These are phyloP conservation scores for Alternaria sp. DNA, from an alignment of 2,329 filamentous ascomycete species.

Conservation along the genomic window DNA sequence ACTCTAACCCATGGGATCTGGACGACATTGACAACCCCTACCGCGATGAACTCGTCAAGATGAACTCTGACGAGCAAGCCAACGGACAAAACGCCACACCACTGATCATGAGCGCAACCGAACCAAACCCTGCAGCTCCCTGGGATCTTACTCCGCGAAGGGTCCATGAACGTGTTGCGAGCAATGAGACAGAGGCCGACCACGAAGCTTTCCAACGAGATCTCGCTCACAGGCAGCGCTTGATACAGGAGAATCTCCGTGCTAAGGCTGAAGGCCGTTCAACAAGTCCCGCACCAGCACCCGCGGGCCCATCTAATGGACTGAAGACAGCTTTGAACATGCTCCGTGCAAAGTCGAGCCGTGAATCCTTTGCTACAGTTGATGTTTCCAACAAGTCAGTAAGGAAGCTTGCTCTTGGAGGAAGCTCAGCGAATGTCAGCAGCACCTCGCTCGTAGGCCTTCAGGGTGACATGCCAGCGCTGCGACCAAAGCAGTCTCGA, in stretches of 20 bases:
- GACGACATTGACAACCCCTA: constrained; percentile 56
- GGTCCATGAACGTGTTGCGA: constrained; percentile 57
- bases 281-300: constrained; percentile 46
- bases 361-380: constrained; percentile 65
- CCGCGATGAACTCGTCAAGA: constrained; percentile 44
- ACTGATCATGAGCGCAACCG: constrained; percentile 16
- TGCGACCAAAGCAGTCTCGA: constrained; percentile 41
- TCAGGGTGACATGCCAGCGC: constrained; percentile 31
- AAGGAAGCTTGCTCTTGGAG: constrained; percentile 66
- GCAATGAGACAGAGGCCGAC: constrained; percentile 61
- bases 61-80: constrained; percentile 45
- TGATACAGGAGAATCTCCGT: constrained; percentile 75
- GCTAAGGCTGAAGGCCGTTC: constrained; percentile 64
- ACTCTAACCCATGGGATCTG: constrained; percentile 62
- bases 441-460: constrained; percentile 41
- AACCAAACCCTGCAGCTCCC: constrained; percentile 21
- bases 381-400: constrained; percentile 61
- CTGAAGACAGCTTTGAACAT: constrained; percentile 67
- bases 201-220: constrained; percentile 76
- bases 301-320: constrained; percentile 40
- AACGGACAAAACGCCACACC: constrained; percentile 29
- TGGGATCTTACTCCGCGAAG: constrained; percentile 59
- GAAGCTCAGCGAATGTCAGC: constrained; percentile 46
- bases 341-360: constrained; percentile 70
- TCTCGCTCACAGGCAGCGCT: constrained; percentile 71